These are phyloP conservation scores for Blastobotrys serpentis DNA, from an alignment of 1,139 yeast species.

Conservation along the genomic window DNA sequence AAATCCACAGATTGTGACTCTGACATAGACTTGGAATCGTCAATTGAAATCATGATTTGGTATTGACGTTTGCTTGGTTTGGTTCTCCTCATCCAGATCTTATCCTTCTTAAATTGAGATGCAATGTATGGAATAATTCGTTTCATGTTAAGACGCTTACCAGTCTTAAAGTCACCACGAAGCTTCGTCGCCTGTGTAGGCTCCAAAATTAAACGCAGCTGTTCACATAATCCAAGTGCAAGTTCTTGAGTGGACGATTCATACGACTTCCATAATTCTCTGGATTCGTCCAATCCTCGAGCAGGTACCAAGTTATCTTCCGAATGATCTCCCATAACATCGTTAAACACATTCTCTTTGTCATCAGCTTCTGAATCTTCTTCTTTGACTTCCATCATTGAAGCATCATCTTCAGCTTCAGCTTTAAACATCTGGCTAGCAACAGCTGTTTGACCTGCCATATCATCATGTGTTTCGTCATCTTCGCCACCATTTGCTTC, in stretches of 20 bases:
- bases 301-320: constrained; percentile 48
- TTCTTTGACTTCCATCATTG: constrained; percentile 16
- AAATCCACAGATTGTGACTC: constrained; percentile 81
- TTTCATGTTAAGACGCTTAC: constrained; percentile 95
- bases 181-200: constrained; percentile 94
- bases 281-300: constrained; percentile 61
- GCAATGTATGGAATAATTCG: constrained; percentile 97
- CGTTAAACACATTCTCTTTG: constrained; percentile 25
- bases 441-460: constrained; percentile 16
- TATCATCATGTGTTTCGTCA: constrained; percentile 16
- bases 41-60: constrained; percentile 96
- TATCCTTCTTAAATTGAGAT: constrained; percentile 94
- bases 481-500: constrained; percentile 14
- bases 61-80: constrained; percentile 97
- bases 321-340: constrained; percentile 38
- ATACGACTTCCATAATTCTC: constrained; percentile 76
- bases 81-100: constrained; percentile 96
- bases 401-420: constrained; percentile 17
- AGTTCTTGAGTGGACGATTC: constrained; percentile 83
- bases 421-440: constrained; percentile 22
- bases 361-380: constrained; percentile 33
- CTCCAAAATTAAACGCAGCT: constrained; percentile 84
- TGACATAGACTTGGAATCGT: constrained; percentile 96
- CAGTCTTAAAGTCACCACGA: constrained; percentile 94
- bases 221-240: constrained; percentile 87